Base-by-base conservation (phyloP, 768 basidiomycete species). In the Pholiota microspora region DNA sequence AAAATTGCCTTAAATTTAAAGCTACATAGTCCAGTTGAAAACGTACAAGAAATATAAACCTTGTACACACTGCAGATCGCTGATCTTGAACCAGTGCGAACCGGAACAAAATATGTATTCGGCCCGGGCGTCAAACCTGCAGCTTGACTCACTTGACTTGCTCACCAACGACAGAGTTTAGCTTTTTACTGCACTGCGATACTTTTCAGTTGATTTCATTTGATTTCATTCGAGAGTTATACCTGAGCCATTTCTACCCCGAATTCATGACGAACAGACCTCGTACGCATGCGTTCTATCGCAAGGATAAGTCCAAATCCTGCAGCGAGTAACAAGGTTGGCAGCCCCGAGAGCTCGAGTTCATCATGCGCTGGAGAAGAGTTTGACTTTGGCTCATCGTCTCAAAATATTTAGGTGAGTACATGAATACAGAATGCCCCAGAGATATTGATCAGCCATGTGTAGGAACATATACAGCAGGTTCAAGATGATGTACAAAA, bases 401-500 rank as follows among this genome's bases (percentile, higher is more conserved):
- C 40, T 23, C n/a, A 42, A 12, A 4, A 21, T 23, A 8, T 42
- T 23, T 10, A 42, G 12, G 40, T 42, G 16, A 21, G 40, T 18
- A 6, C 40, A 21, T 18, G 21, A n/a, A 29, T 48, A 15, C 12
- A 15, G 8, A 7, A 12, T 7, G 5, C 18, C 13, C 9, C 13
- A 24, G 15, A 24, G 15, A 16, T 15, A 31, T 12, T 29, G 27
- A n/a, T 48, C 10, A 21, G 29, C 4, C 28, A 16, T 48, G 2
- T 16, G 49, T 45, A 65, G 64, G 53, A 35, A 15, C 57, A 61
- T 40, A 51, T 65, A 10, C 42, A 48, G 25, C 53, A 58, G 29
- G 56, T 62, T 44, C 45, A 63, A 16, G 35, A 45, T 18, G 59
- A 57, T 18, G 38, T 64, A 12, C 25, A 59, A 25, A 51, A 48